Evolutionary conservation across 352 stramenopile genomes (phyloP).

Genomic region (Globisporangium cystogenes): DNA sequence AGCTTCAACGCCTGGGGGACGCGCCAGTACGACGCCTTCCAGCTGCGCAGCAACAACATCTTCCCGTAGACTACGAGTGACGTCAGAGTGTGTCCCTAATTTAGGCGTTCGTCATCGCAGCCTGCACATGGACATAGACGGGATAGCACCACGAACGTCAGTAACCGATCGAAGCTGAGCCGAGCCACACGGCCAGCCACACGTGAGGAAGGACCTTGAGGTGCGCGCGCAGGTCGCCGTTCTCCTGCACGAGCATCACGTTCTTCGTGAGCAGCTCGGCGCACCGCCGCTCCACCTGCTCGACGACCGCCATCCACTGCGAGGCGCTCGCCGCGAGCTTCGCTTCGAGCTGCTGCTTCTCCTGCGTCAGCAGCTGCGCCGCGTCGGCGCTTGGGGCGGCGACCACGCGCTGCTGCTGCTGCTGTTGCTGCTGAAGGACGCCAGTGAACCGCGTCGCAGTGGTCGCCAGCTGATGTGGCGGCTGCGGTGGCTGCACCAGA

Average conservation of each 20-base stretch:
- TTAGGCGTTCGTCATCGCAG: not conserved
- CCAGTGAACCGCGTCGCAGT: not conserved
- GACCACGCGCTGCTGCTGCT: not conserved
- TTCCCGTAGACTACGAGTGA: constrained; percentile 32
- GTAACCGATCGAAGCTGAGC: too few species aligned
- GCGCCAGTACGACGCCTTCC: constrained; percentile 88
- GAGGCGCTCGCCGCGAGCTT: constrained; percentile 26
- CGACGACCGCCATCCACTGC: constrained; percentile 36
- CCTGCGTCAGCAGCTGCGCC: constrained; percentile 7
- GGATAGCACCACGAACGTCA: too few species aligned
- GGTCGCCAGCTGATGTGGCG: not conserved
- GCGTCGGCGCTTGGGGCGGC: not conserved
- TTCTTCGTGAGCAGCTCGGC: constrained; percentile 64
- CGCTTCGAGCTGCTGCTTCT: constrained; percentile 31
- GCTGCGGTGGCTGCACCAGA: constrained; percentile 8
- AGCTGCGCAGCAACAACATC: constrained; percentile 89
- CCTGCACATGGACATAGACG: too few species aligned
- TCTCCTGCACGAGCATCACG: constrained; percentile 66
- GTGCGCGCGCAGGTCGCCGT: constrained; percentile 34
- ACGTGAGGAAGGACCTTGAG: constrained; percentile 22
- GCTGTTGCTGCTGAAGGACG: not conserved
- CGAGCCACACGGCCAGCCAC: too few species aligned
- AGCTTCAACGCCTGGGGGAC: constrained; percentile 88
- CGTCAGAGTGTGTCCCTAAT: not conserved
- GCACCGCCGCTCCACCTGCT: constrained; percentile 53